phyloP scores from a whole-genome alignment of 208 protist genomes.

The Leishmania gerbilli region DNA sequence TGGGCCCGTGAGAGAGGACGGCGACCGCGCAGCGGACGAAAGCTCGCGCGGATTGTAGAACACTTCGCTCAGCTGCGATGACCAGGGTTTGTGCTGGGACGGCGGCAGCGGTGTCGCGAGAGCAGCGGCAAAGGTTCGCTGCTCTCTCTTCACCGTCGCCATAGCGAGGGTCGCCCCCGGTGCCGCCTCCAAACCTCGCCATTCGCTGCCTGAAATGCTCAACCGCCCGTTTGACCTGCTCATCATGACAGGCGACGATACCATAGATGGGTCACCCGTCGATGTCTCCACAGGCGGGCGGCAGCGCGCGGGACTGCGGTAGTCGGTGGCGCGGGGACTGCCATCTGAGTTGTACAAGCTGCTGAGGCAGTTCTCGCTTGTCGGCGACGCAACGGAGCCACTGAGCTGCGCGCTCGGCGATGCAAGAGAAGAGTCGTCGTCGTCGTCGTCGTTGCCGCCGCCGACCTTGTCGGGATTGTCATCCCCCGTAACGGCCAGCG shows the following conservation, averaged over 20 bases:
- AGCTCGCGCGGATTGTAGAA: slow-evolving; percentile 10
- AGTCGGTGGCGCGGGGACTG: slow-evolving; percentile 26
- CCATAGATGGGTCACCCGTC: slow-evolving; percentile 8
- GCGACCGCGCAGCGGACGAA: slow-evolving; percentile 9
- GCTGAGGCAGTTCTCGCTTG: neutral
- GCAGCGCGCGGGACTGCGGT: slow-evolving; percentile 27
- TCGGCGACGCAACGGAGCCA: neutral
- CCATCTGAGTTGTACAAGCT: slow-evolving; percentile 4
- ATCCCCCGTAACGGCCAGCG: neutral
- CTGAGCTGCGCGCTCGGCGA: neutral
- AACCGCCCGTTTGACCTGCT: neutral
- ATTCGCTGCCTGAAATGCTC: slow-evolving; percentile 7
- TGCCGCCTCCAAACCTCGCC: neutral
- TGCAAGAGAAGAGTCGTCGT: neutral
- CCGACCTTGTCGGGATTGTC: too few relatives aligned
- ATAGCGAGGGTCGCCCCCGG: neutral
- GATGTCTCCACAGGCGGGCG: slow-evolving; percentile 11
- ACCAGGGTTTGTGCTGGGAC: neutral
- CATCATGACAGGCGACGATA: neutral
- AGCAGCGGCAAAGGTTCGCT: neutral
- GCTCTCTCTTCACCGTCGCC: neutral
- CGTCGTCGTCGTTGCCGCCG: neutral
- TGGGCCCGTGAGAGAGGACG: slow-evolving; percentile 4
- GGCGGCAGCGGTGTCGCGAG: neutral
- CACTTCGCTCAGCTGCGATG: neutral